Percentiles rank a stretch among this genome's conserved stretches.
Conservation (phyloP, 352 stramenopile genomes). For the Pilasporangium apinafurcum region DNA sequence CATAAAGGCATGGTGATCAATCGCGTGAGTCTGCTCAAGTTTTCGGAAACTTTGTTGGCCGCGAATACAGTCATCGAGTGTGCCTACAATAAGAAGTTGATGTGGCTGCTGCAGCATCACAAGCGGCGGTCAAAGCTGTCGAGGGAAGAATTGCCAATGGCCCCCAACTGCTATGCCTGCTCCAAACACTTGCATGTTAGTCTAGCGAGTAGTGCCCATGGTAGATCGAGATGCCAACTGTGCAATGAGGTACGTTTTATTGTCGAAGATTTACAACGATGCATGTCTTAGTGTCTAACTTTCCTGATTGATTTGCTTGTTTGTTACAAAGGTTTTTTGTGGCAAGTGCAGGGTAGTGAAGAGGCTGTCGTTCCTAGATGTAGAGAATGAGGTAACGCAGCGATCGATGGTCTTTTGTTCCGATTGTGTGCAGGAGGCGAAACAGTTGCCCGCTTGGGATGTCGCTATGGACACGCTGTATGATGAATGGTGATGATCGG, state of each 20-base stretch:
- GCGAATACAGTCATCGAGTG: conserved; percentile 39
- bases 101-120: conserved; percentile 36
- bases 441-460: conserved; percentile 34
- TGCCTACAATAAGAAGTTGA: conserved; percentile 60
- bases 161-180: conserved; percentile 18
- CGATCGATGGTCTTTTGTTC: conserved; percentile 36
- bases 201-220: conserved; percentile 18
- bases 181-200: conserved; percentile 19
- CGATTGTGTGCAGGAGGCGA: conserved; percentile 28
- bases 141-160: neutral
- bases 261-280: too few species aligned
- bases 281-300: too few species aligned
- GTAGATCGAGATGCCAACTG: conserved; percentile 24
- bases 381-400: conserved; percentile 16
- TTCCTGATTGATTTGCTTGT: too few species aligned
- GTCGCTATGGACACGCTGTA: conserved; percentile 16
- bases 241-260: too few species aligned
- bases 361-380: conserved; percentile 30
- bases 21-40: conserved; percentile 22
- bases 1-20: conserved; percentile 27
- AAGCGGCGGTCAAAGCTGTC: conserved; percentile 2
- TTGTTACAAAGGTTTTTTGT: conserved; percentile 23
- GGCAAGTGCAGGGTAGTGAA: conserved; percentile 55
- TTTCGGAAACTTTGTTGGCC: conserved; percentile 27
- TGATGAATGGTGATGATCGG: too few species aligned